phyloP scores from a whole-genome alignment of 108 stramenopile species.

The Stephanodiscus triporus region DNA sequence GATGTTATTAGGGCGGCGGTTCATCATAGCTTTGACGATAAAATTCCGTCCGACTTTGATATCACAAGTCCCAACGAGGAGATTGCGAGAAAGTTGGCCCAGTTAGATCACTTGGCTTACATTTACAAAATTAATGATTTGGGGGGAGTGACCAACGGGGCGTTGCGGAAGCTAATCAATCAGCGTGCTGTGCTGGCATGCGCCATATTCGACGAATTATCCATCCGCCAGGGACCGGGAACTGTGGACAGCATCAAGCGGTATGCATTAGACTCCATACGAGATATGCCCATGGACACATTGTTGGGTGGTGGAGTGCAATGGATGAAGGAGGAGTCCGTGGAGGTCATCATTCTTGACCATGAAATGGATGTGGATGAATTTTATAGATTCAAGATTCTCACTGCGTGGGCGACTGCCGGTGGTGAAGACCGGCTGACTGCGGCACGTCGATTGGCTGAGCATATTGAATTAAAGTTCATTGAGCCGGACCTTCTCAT shows the following conservation, averaged over 20 bases:
- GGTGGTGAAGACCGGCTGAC: slow-evolving; percentile 22
- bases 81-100: slow-evolving; percentile 56
- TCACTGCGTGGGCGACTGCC: slow-evolving; percentile 53
- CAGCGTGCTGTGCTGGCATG: slow-evolving; percentile 62
- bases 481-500: slow-evolving; percentile 58
- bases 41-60: slow-evolving; percentile 51
- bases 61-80: slow-evolving; percentile 41
- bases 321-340: slow-evolving; percentile 50
- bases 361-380: slow-evolving; percentile 64
- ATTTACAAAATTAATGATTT: slow-evolving; percentile 50
- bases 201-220: slow-evolving; percentile 68
- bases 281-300: slow-evolving; percentile 50
- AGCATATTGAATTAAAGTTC: slow-evolving; percentile 53
- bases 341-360: slow-evolving; percentile 48
- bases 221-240: slow-evolving; percentile 39
- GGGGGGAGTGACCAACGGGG: slow-evolving; percentile 41
- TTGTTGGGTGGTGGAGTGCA: slow-evolving; percentile 58
- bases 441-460: slow-evolving; percentile 26
- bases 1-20: slow-evolving; percentile 55
- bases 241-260: slow-evolving; percentile 39
- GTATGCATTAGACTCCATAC: slow-evolving; percentile 52
- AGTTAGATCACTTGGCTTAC: slow-evolving; percentile 57
- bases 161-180: slow-evolving; percentile 50
- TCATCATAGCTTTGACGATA: slow-evolving; percentile 54
- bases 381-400: slow-evolving; percentile 67